Percentiles rank a stretch among this genome's conserved stretches.
Conservation (phyloP, 164 flowering plant species). For the Stephania cephalantha region DNA sequence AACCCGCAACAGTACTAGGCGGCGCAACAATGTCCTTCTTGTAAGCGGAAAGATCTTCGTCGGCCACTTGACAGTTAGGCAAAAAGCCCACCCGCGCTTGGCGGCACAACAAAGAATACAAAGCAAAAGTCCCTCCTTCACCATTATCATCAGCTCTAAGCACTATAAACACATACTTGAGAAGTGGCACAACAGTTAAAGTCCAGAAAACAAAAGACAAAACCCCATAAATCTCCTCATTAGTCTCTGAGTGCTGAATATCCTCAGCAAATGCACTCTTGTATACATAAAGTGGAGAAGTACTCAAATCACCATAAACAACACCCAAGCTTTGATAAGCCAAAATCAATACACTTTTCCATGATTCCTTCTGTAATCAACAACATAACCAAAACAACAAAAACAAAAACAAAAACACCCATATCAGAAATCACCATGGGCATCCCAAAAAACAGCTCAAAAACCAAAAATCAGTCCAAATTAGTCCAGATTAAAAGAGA, state of each 20-base stretch:
- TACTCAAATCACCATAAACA: constrained; percentile 93
- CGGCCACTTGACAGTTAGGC: constrained; percentile 73
- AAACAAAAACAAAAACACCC: constrained; percentile 9
- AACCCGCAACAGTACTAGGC: constrained; percentile 30
- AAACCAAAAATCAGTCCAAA: neutral
- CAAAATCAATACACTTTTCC: constrained; percentile 68
- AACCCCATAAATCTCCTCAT: constrained; percentile 87
- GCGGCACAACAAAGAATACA: constrained; percentile 81
- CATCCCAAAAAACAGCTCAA: neutral
- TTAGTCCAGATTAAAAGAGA: constrained; percentile 6
- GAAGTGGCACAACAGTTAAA: constrained; percentile 69
- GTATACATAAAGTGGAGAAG: constrained; percentile 84
- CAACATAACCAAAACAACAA: constrained; percentile 6
- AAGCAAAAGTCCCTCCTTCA: constrained; percentile 97
- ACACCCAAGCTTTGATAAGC: constrained; percentile 96
- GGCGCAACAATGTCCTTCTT: constrained; percentile 34
- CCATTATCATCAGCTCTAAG: constrained; percentile 94
- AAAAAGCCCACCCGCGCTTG: constrained; percentile 69
- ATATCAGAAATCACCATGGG: neutral
- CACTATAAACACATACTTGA: constrained; percentile 88
- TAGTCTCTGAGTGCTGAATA: constrained; percentile 68
- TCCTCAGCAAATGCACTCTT: constrained; percentile 81
- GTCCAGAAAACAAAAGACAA: constrained; percentile 93
- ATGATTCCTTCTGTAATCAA: constrained; percentile 65
- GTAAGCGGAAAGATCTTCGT: constrained; percentile 69